Evolutionary conservation across 805 yeast species (phyloP).

Genomic region (Hanseniaspora occidentalis): DNA sequence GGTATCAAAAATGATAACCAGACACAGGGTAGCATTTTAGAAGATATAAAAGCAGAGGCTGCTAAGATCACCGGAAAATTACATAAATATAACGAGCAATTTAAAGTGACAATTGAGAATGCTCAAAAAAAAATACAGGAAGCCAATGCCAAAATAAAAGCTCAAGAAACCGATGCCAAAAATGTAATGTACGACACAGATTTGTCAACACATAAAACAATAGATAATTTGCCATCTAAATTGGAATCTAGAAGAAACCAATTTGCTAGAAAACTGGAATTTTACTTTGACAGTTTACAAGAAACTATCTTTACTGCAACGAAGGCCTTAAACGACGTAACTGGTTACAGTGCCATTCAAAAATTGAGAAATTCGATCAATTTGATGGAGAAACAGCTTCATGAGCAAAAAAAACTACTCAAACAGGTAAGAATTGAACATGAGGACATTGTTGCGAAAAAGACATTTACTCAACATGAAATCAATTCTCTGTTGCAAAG

Average conservation of each 20-base stretch:
- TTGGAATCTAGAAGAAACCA: constrained; percentile 28
- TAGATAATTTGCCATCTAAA: constrained; percentile 33
- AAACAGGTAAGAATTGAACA: constrained; percentile 38
- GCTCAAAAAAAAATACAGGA: constrained; percentile 24
- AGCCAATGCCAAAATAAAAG: constrained; percentile 26
- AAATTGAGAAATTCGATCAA: constrained; percentile 51
- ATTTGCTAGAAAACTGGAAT: constrained; percentile 33
- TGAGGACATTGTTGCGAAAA: constrained; percentile 44
- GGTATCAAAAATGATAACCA: too few species aligned
- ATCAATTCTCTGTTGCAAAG: constrained; percentile 80
- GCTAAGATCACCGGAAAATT: background rate
- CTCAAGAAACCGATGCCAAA: constrained; percentile 26
- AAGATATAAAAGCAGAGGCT: background rate
- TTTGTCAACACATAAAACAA: constrained; percentile 19
- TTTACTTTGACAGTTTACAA: constrained; percentile 42
- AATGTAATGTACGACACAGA: constrained; percentile 26
- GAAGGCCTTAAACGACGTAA: constrained; percentile 70
- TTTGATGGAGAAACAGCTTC: constrained; percentile 37
- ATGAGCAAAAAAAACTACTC: constrained; percentile 35
- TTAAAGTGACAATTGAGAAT: background rate
- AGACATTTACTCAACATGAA: constrained; percentile 67
- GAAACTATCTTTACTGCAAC: constrained; percentile 49
- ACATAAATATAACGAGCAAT: background rate
- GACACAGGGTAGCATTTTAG: too few species aligned
- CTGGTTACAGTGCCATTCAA: constrained; percentile 82